A percentile compares a stretch with the other conserved stretches of the same genome.
Conservation (phyloP, 495 filamentous ascomycete genomes). For the Cercophora sp. region DNA sequence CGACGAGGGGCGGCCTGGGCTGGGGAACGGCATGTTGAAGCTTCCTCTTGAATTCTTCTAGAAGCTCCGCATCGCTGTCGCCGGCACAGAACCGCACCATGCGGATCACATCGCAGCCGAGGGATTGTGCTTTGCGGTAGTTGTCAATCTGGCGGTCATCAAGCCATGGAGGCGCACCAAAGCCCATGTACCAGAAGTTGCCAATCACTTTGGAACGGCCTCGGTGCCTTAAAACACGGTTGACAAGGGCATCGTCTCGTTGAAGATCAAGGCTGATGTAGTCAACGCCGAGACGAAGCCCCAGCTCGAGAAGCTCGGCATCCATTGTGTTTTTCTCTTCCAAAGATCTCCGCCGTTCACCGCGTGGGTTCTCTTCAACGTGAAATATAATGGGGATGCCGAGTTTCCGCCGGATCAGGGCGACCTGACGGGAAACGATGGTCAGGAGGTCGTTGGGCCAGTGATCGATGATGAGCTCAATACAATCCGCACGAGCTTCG, state of each 20-base stretch:
- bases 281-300: slow-evolving; percentile 68
- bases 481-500: slow-evolving; percentile 66
- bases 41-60: slow-evolving; percentile 52
- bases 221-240: slow-evolving; percentile 51
- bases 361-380: slow-evolving; percentile 52
- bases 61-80: slow-evolving; percentile 55
- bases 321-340: slow-evolving; percentile 49
- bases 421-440: slow-evolving; percentile 54
- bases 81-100: slow-evolving; percentile 59
- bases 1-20: slow-evolving; percentile 59
- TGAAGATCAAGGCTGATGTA: slow-evolving; percentile 66
- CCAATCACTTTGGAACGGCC: slow-evolving; percentile 75
- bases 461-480: slow-evolving; percentile 66
- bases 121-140: slow-evolving; percentile 52
- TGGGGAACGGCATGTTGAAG: slow-evolving; percentile 44
- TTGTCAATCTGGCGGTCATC: slow-evolving; percentile 53
- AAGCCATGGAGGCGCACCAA: slow-evolving; percentile 57
- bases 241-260: slow-evolving; percentile 47
- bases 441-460: slow-evolving; percentile 50
- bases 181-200: slow-evolving; percentile 50
- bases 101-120: slow-evolving; percentile 69
- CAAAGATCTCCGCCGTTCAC: slow-evolving; percentile 34
- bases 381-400: slow-evolving; percentile 67
- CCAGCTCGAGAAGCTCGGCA: slow-evolving; percentile 60
- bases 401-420: slow-evolving; percentile 59